Base-by-base conservation (phyloP, 129 eudicot species). In the Oenanthe sinensis region DNA sequence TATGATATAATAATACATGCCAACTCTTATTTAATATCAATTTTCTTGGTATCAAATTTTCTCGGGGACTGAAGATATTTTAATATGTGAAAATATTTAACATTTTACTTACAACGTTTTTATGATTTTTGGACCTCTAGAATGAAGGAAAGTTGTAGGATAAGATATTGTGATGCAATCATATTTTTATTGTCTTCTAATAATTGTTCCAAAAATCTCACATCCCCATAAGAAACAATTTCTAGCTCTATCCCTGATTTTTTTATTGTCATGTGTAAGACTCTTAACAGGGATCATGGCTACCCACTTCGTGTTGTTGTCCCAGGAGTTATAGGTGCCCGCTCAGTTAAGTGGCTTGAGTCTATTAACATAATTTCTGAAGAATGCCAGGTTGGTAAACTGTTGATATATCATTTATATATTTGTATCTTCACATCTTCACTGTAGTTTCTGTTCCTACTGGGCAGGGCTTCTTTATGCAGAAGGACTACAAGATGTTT, bases 211-310 rank as follows among this genome's bases (percentile, higher is more conserved):
- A 22, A 2, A 22, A 55, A 17, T 22, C 68, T 60, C 30, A 60
- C 12, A 8, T 60, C 16, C 68, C 15, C 13, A 24, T 60, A 24
- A 33, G n/a, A 58, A 60, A 26, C 15, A 3, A n/a, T n/a, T 60
- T 0, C 12, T 60, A n/a, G 68, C 28, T 44, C 76, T 12, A n/a
- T n/a, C 52, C 76, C 76, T 72, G 54, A 72, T 72, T 54, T 52
- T 15, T 68, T 76, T 28, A 4, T 44, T 33, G 62, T 83, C 60
- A 74, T 62, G 67, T 75, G 40, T 71, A 85, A 95, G 99, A 75
- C 99, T 77, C 90, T 95, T 20, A 92, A 95, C 80, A 87, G 99
- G 92, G 99, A 95, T 90, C 99, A 95, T 81, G 99, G 97, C n/a
- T 95, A 92, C 84, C 99, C 99, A 77, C 79, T 95, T 76, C 87